Evolutionary conservation across 2,329 filamentous ascomycete genomes (phyloP), one percentile per base, ranked within the genome.

Genomic region (Blastomyces gilchristii): DNA sequence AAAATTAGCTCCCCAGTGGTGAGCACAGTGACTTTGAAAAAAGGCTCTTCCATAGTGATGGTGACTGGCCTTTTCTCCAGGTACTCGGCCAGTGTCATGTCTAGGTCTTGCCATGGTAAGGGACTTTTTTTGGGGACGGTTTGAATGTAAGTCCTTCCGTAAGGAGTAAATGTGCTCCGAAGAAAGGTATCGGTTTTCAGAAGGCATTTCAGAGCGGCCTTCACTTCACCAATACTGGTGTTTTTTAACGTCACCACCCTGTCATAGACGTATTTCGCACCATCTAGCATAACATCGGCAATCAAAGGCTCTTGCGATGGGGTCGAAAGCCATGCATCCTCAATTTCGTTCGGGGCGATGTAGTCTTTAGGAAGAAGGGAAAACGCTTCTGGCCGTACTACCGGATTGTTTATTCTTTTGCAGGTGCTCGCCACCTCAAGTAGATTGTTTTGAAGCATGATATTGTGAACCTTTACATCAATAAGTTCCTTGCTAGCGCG

Each of bases 1-100:
- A 74, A 65, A 0, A 71, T 69, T 0, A 75, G 63, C 16, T 65
- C 58, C 22, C 62, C 43, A 16, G 61, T 43, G 5, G 63, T 43
- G 31, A 69, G 31, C 47, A 63, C 43, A 22, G 67, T 62, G 37
- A 66, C 50, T 41, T 63, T 63, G 28, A 69, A 62, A 18, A 63
- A 63, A 31, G 41, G 59, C 22, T 60, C 63, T 28, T 60, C 65
- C 18, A 65, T 62, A 18, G 64, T 59, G 39, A 69, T 62, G 2
- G 31, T 57, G 25, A 41, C 16, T n/a, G 62, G 60, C 5, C 60
- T 54, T 50, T 58, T 53, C 53, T 62, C 57, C 28, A 66, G 62
- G 14, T 67, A 66, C 52, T 62, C 52, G 5, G 60, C 64, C 25
- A 65, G 62, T 12, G 64, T 62, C 39, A 61, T 56, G 39, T 63